Percentiles rank a stretch among this genome's conserved stretches.
Evolutionary conservation across 208 protist genomes (phyloP).

Genomic region (Naegleria lovaniensis): DNA sequence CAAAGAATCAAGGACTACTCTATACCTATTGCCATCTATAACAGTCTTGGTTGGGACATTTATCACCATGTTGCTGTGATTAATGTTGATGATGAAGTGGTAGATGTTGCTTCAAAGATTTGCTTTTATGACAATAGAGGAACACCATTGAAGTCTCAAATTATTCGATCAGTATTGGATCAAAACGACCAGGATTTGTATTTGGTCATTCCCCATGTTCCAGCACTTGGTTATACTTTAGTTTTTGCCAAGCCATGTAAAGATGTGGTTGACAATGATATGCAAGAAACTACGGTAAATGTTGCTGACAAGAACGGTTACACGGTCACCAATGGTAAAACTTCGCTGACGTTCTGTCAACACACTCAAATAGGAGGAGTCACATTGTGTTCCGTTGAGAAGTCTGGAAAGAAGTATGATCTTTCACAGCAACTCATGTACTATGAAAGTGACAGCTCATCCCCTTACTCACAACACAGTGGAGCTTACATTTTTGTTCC

Average conservation of each 20-base stretch:
- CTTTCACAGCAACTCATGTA: not conserved
- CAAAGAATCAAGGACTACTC: not conserved
- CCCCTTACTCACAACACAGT: not conserved
- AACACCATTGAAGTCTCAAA: not conserved
- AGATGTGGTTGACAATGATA: not conserved
- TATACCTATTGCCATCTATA: not conserved
- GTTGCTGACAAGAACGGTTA: not conserved
- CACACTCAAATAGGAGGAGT: not conserved
- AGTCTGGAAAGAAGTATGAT: not conserved
- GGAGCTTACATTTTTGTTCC: not conserved
- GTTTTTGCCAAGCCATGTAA: not conserved
- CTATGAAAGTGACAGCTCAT: not conserved
- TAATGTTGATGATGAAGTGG: not conserved
- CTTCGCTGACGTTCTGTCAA: not conserved
- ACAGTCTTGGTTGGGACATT: not conserved
- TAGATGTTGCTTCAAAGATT: not conserved
- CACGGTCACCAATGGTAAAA: not conserved
- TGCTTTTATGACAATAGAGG: not conserved
- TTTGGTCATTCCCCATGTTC: not conserved
- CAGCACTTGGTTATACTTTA: not conserved
- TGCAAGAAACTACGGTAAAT: not conserved
- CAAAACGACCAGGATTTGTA: not conserved
- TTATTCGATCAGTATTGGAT: not conserved
- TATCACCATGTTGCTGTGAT: not conserved
- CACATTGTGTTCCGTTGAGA: not conserved